Percentiles rank a stretch among this genome's conserved stretches.
Evolutionary conservation across 495 filamentous ascomycete species (phyloP).

Genomic region (Penicillium riverlandense): DNA sequence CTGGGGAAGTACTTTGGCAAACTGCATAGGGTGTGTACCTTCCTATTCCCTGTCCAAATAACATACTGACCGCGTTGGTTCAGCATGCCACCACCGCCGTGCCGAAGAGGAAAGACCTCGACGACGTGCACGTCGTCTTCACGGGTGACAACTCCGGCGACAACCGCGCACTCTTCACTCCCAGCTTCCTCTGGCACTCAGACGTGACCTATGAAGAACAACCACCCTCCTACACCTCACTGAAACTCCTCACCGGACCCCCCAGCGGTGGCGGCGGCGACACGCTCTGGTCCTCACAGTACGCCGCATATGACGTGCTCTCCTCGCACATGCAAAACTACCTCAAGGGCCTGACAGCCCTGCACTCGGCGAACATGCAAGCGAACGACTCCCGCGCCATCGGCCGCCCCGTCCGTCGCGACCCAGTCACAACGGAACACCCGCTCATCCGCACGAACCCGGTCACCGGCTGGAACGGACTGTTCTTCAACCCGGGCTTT

Average conservation of each 20-base stretch:
- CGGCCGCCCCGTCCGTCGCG: constrained; percentile 58
- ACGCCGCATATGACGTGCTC: constrained; percentile 64
- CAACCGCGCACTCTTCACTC: constrained; percentile 44
- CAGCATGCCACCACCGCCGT: constrained; percentile 51
- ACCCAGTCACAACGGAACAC: constrained; percentile 58
- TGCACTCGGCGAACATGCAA: constrained; percentile 67
- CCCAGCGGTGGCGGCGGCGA: constrained; percentile 65
- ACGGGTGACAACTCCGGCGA: constrained; percentile 56
- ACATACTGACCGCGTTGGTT: no score
- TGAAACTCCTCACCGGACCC: constrained; percentile 63
- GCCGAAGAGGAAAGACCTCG: constrained; percentile 51
- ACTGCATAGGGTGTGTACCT: constrained; percentile 46
- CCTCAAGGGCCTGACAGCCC: constrained; percentile 61
- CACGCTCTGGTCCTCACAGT: constrained; percentile 68
- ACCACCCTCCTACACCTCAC: constrained; percentile 68
- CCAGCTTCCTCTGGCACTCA: constrained; percentile 55
- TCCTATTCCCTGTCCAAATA: background rate
- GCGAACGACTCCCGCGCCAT: constrained; percentile 54
- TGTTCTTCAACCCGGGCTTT: constrained; percentile 74
- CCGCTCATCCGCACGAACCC: constrained; percentile 67
- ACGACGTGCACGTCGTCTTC: constrained; percentile 66
- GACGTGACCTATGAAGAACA: constrained; percentile 70
- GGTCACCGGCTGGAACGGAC: constrained; percentile 66
- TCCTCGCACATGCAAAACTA: constrained; percentile 63
- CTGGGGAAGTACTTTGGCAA: constrained; percentile 61